A percentile compares a stretch with the other conserved stretches of the same genome.
Evolutionary conservation across 1,284 basidiomycete genomes (phyloP).

Genomic region (Trichosporon coremiiforme): DNA sequence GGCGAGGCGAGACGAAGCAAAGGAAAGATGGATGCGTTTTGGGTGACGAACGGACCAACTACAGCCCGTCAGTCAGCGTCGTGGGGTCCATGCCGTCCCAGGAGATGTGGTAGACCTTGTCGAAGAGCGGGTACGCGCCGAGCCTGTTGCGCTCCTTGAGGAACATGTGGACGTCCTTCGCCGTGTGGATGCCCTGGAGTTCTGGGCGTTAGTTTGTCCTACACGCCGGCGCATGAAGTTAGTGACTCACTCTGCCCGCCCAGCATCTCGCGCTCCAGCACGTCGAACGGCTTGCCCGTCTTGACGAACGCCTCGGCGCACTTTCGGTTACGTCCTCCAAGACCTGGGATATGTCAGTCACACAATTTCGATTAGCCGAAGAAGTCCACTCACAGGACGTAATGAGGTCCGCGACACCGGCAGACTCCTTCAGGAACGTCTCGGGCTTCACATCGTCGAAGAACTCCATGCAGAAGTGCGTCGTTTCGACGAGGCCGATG

Average conservation of each 20-base stretch:
- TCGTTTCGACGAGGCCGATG: slow-evolving; percentile 60
- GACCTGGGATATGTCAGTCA: slow-evolving; percentile 44
- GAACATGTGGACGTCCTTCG: slow-evolving; percentile 60
- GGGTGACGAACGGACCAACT: too few species aligned
- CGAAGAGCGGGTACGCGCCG: slow-evolving; percentile 63
- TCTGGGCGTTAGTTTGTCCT: slow-evolving; percentile 48
- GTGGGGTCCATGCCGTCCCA: slow-evolving; percentile 45
- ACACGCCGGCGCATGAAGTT: too few species aligned
- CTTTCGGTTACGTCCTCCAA: slow-evolving; percentile 62
- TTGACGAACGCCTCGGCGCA: slow-evolving; percentile 60
- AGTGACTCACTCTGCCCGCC: slow-evolving; percentile 61
- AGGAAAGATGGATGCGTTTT: too few species aligned
- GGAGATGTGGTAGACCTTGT: slow-evolving; percentile 58
- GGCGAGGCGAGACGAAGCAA: too few species aligned
- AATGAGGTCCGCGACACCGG: slow-evolving; percentile 64
- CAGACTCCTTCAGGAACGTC: slow-evolving; percentile 61
- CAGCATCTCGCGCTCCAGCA: slow-evolving; percentile 62
- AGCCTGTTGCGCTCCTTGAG: slow-evolving; percentile 58
- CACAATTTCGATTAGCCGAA: too few species aligned
- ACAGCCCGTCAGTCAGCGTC: slow-evolving; percentile 31
- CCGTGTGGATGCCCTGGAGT: slow-evolving; percentile 60
- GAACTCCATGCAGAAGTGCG: slow-evolving; percentile 61
- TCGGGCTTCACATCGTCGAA: slow-evolving; percentile 61
- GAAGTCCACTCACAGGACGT: slow-evolving; percentile 60
- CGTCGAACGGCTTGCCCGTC: slow-evolving; percentile 59